Base-by-base conservation (phyloP, 495 filamentous ascomycete species). In the Penicillium odoratum region DNA sequence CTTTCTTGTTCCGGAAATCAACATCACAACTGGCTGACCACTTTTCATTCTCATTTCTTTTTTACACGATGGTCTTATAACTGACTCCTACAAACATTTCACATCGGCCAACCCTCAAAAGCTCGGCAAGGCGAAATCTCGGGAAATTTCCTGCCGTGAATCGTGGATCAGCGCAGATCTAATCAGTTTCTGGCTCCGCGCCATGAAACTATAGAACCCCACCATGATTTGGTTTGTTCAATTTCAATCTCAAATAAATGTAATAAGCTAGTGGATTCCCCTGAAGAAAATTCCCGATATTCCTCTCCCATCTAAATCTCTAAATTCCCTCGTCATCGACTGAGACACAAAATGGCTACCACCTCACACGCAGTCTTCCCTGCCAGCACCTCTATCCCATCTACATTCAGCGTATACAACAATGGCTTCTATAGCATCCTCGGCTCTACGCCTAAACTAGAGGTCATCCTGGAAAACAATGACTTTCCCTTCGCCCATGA, bases 401-500 rank as follows among this genome's bases (percentile, higher is more conserved):
- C 68, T 1, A 60, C 57, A 11, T 71, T 71, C 58, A 58, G 59
- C 30, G 46, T 69, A 29, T 69, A 74, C 59, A 65, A 75, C 59
- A 58, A 68, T 40, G 59, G 53, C 44, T 78, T 78, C 63, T 59
- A 68, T 16, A 58, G 61, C 53, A 67, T 77, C 48, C 66, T 74
- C 47, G 74, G 76, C 52, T 56, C 62, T 0, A 54, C 69, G 2
- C 76, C 76, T 4, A 72, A 63, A 30, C 66, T 79, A 5, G 64
- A 71, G 16, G 57, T 75, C 42, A 64, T 79, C 5, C 61, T 73
- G 13, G 63, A 74, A 13, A 74, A 78, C 61, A 59, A 67, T 36
- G 63, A 61, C 52, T 74, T 65, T 43, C 71, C 76, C 4, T 79
- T 76, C 56, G 89, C 88, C 68, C 81, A 85, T 72, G 81, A 84